Conservation (phyloP, 163 green algal species). For the Prototheca wickerhamii region DNA sequence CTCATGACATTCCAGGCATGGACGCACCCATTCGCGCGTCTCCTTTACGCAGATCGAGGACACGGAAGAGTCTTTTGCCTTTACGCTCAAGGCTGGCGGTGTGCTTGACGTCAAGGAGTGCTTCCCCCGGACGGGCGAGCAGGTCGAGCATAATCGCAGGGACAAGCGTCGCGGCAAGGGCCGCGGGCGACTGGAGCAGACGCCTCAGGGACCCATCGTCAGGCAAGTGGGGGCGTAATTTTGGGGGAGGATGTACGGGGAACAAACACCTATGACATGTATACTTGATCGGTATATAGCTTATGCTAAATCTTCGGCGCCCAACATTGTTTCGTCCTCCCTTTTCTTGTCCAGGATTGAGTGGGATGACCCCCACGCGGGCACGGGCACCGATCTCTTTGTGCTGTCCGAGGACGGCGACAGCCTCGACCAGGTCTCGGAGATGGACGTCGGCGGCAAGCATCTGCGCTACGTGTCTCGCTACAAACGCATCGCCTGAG, state of each 20-base stretch:
- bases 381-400: slow-evolving; percentile 30
- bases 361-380: slow-evolving; percentile 27
- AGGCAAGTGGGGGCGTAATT: not conserved
- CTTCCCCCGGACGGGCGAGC: slow-evolving; percentile 26
- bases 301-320: too few relatives aligned
- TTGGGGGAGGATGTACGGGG: too few relatives aligned
- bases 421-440: slow-evolving; percentile 22
- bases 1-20: too few relatives aligned
- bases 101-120: slow-evolving; percentile 39
- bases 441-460: slow-evolving; percentile 24
- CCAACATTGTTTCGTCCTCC: not conserved
- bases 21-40: too few relatives aligned
- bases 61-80: slow-evolving; percentile 15
- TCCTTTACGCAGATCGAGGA: slow-evolving; percentile 27
- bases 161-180: slow-evolving; percentile 38
- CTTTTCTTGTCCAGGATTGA: slow-evolving; percentile 5
- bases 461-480: not conserved
- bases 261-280: too few relatives aligned
- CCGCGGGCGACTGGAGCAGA: slow-evolving; percentile 13
- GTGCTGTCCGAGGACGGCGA: slow-evolving; percentile 17
- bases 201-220: slow-evolving; percentile 16
- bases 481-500: not conserved
- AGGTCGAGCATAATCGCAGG: slow-evolving; percentile 25
- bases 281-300: not conserved
- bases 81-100: slow-evolving; percentile 35